Percentiles rank a stretch among this genome's conserved stretches.
These are phyloP conservation scores for Leccinum variicolor DNA, from an alignment of 768 basidiomycete genomes.

Conservation along the genomic window DNA sequence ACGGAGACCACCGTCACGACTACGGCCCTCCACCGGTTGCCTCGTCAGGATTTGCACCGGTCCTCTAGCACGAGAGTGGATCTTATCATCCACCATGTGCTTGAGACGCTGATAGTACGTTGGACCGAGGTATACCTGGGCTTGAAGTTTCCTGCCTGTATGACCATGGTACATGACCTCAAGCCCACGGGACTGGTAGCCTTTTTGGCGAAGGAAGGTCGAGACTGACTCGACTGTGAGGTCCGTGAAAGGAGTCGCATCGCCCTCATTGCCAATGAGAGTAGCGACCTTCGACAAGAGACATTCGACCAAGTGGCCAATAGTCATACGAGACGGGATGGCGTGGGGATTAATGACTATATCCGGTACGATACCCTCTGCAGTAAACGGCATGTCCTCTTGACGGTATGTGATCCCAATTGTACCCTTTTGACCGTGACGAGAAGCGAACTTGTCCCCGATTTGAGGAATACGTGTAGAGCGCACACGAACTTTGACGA, in stretches of 20 bases:
- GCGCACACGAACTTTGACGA: conserved; percentile 96
- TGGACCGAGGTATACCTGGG: conserved; percentile 96
- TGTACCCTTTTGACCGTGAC: conserved; percentile 99
- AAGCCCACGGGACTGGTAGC: conserved; percentile 95
- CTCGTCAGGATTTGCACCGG: conserved; percentile 97
- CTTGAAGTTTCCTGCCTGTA: conserved; percentile 96
- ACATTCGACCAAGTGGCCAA: conserved; percentile 99
- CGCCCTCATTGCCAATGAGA: conserved; percentile 93
- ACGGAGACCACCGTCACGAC: conserved; percentile 96
- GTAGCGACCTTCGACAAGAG: conserved; percentile 95
- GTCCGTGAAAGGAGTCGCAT: conserved; percentile 98
- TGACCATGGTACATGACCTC: conserved; percentile 99
- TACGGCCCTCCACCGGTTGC: conserved; percentile 98
- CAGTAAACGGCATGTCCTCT: conserved; percentile 99
- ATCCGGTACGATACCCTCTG: conserved; percentile 95
- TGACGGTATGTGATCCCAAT: conserved; percentile 99
- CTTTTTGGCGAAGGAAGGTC: conserved; percentile 78
- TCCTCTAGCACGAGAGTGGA: conserved; percentile 95
- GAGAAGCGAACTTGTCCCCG: conserved; percentile 98
- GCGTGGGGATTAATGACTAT: conserved; percentile 99
- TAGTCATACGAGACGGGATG: conserved; percentile 99
- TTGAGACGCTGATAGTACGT: conserved; percentile 99
- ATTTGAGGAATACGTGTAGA: conserved; percentile 97
- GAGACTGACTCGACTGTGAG: conserved; percentile 98
- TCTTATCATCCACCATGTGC: conserved; percentile 99